Evolutionary conservation across 2,329 filamentous ascomycete genomes (phyloP), one percentile per base, ranked within the genome.

Genomic region (Curvularia lunata): DNA sequence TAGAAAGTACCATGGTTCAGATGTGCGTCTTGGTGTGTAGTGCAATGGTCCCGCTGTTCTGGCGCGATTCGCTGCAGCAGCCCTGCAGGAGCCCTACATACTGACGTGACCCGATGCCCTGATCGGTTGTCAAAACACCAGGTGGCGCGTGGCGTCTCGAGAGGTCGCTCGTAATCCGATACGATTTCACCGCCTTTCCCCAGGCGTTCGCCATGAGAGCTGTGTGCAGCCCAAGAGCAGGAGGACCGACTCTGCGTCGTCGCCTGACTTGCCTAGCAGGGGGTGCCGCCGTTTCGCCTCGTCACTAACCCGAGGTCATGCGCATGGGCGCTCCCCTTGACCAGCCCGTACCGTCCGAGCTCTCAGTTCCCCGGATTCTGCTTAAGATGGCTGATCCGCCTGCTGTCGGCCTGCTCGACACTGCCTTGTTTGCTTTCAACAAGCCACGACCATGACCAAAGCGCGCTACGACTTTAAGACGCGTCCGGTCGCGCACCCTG

Each of bases 381-480:
- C 65, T 68, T 66, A 69, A 67, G 58, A 62, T 38, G 48, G 56
- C 61, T 54, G 60, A 62, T 52, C 61, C 58, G 60, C 58, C 59
- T 60, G 64, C 56, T 58, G 56, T 30, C 27, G 34, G 21, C 32
- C 59, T 48, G 42, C 56, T 43, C 57, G 52, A 65, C 34, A 42
- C 46, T 50, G 53, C 56, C 21, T 52, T 46, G 37, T 56, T 50
- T 19, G n/a, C n/a, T 27, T 47, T 42, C 48, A 13, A 37, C 32
- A 32, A 56, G 62, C 53, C 56, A 76, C 74, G 73, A 63, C 65
- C 23, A 43, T 75, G 73, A 64, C 66, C 5, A 67, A 66, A 55
- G 72, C 74, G 47, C 75, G 77, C 49, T 81, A 81, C 69, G 66
- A 73, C 41, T 81, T 82, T 64, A 75, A 78, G 13, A 78, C 73